Percentiles rank a stretch among this genome's conserved stretches.
These are phyloP conservation scores for Bryoerythrophyllum caledonicum DNA, from an alignment of 225 moss, liverwort and hornwort species.

Conservation along the genomic window DNA sequence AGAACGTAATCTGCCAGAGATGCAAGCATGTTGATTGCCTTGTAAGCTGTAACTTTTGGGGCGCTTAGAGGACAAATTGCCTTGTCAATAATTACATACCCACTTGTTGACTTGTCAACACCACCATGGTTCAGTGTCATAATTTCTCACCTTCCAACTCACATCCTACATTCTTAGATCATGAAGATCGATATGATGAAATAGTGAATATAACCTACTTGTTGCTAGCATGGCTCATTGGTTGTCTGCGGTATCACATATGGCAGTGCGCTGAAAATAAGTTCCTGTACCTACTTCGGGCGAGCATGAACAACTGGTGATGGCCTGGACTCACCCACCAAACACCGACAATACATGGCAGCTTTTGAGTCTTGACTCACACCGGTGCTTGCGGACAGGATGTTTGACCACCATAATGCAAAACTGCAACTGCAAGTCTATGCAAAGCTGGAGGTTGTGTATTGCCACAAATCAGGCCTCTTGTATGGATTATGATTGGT, in stretches of 20 bases:
- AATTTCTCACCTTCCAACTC: too few relatives aligned
- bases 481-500: too few relatives aligned
- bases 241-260: too few relatives aligned
- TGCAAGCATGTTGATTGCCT: background rate
- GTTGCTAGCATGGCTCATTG: too few relatives aligned
- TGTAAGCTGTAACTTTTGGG: background rate
- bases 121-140: too few relatives aligned
- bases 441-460: background rate
- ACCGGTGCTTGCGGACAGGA: background rate
- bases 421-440: background rate
- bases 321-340: background rate
- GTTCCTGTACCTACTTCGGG: background rate
- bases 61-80: background rate
- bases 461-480: too few relatives aligned
- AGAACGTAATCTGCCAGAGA: background rate
- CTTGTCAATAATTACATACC: background rate
- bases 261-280: background rate
- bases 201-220: too few relatives aligned
- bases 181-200: too few relatives aligned
- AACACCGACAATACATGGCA: background rate
- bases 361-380: conserved; percentile 1
- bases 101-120: too few relatives aligned
- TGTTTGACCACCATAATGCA: background rate
- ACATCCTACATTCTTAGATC: too few relatives aligned
- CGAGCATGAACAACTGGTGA: background rate